Conservation (phyloP, 2,329 filamentous ascomycete species). For the Orbilia oligospora region DNA sequence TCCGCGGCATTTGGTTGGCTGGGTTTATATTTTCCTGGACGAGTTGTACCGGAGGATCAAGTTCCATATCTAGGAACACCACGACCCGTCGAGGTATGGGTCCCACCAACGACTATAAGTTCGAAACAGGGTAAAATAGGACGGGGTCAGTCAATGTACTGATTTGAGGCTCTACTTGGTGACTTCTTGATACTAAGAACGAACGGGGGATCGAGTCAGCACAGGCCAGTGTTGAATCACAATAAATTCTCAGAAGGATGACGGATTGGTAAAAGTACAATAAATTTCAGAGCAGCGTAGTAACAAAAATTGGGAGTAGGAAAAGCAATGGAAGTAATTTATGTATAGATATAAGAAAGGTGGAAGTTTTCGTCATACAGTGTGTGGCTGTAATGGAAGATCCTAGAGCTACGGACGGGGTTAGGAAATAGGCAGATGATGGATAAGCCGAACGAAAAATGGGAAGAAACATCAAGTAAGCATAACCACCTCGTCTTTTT, state of each 20-base stretch:
- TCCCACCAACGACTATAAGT: background rate
- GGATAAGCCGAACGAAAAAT: background rate
- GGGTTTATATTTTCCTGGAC: conserved; percentile 30
- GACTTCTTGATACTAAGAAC: conserved; percentile 34
- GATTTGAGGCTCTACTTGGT: conserved; percentile 11
- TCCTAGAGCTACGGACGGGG: conserved; percentile 42
- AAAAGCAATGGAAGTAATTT: background rate
- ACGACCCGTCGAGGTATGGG: conserved; percentile 23
- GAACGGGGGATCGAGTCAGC: conserved; percentile 20
- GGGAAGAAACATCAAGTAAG: background rate
- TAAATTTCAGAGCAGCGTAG: background rate
- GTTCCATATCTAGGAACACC: conserved; percentile 48
- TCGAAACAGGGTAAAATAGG: conserved; percentile 5
- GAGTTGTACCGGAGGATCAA: conserved; percentile 5
- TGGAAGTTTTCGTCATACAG: conserved; percentile 54
- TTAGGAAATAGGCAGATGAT: conserved; percentile 51
- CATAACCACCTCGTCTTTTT: background rate
- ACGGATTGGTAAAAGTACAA: background rate
- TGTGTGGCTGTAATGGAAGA: conserved; percentile 48
- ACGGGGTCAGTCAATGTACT: conserved; percentile 23
- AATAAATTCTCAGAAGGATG: background rate
- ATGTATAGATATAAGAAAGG: conserved; percentile 2
- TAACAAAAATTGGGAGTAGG: background rate
- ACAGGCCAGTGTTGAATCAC: conserved; percentile 18
- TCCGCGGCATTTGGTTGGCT: conserved; percentile 43